These are phyloP conservation scores for Blastobotrys illinoisensis DNA, from an alignment of 1,139 yeast species.

Conservation along the genomic window DNA sequence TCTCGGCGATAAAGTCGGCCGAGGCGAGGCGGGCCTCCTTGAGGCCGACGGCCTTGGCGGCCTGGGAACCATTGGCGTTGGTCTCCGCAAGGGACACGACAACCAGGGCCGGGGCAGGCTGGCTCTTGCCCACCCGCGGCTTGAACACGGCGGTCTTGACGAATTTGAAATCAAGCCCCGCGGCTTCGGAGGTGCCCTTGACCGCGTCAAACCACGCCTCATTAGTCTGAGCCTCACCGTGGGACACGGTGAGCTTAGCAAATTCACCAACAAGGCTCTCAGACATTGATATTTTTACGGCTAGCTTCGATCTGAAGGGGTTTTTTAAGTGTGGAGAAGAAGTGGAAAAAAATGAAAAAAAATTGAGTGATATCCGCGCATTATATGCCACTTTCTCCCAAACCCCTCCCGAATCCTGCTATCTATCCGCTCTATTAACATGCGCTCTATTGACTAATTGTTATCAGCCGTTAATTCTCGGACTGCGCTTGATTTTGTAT, in stretches of 20 bases:
- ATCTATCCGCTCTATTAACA: neutral
- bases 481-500: too few species aligned
- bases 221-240: constrained; percentile 24
- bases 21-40: constrained; percentile 88
- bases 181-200: constrained; percentile 11
- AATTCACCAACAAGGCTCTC: constrained; percentile 15
- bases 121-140: constrained; percentile 85
- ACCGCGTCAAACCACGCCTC: constrained; percentile 26
- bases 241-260: constrained; percentile 24
- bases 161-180: constrained; percentile 18
- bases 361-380: constrained; percentile 1
- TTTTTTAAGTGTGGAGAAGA: neutral
- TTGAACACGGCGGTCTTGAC: constrained; percentile 81
- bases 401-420: neutral
- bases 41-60: constrained; percentile 63
- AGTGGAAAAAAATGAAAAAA: constrained; percentile 1
- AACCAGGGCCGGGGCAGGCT: constrained; percentile 74
- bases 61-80: constrained; percentile 57
- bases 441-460: constrained; percentile 2
- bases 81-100: constrained; percentile 70
- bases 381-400: constrained; percentile 1
- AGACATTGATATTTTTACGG: constrained; percentile 2
- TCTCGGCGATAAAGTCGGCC: constrained; percentile 66
- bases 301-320: neutral
- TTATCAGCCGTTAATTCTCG: neutral